Percentiles rank a stretch among this genome's conserved stretches.
These are phyloP conservation scores for Paspalum vaginatum DNA, from an alignment of 176 grass and related monocot species.

Conservation along the genomic window DNA sequence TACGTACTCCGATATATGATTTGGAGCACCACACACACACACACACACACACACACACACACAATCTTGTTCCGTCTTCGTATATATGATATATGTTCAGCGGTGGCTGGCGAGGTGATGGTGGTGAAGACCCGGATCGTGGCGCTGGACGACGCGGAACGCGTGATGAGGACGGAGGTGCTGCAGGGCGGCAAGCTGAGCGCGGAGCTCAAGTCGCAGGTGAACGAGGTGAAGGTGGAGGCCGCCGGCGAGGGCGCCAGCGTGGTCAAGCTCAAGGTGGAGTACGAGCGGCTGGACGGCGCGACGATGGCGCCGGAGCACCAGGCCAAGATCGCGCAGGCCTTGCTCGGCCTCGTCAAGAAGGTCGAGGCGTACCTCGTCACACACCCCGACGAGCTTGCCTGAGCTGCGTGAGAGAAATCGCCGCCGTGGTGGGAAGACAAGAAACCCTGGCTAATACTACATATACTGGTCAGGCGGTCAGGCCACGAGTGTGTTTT, in stretches of 20 bases:
- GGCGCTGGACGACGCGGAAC: neutral
- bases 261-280: constrained; percentile 32
- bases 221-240: constrained; percentile 29
- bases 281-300: constrained; percentile 43
- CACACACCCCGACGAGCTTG: constrained; percentile 33
- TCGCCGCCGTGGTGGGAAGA: neutral
- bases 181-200: constrained; percentile 21
- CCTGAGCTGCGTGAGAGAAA: neutral
- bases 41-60: no score
- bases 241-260: constrained; percentile 10
- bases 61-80: no score
- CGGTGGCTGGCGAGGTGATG: neutral
- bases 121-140: neutral
- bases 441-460: neutral
- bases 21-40: no score
- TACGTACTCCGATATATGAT: no score
- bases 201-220: constrained; percentile 29
- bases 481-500: neutral
- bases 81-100: no score
- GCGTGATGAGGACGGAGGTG: neutral
- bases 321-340: neutral
- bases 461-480: no score
- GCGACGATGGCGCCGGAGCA: constrained; percentile 20
- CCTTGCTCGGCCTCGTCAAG: constrained; percentile 16
- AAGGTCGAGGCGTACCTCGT: constrained; percentile 51